These are phyloP conservation scores for Rhododendron vialii DNA, from an alignment of 148 eudicot genomes.

Conservation along the genomic window DNA sequence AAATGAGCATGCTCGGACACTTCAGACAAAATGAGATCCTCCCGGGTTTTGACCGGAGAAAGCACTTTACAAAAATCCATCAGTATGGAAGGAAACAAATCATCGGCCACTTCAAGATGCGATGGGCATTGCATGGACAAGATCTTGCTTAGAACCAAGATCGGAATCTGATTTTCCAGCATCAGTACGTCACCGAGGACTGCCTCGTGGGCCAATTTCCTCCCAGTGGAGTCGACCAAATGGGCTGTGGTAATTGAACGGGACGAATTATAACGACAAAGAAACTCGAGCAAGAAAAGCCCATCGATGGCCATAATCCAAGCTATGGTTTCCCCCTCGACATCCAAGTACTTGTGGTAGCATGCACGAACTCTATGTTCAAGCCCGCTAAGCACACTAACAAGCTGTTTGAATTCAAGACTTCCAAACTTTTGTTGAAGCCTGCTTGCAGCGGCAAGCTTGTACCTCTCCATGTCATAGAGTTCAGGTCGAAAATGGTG, in stretches of 20 bases:
- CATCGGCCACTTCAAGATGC: slow-evolving; percentile 1
- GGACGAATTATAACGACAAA: not conserved
- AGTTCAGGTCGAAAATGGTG: slow-evolving; percentile 29
- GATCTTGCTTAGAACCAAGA: slow-evolving; percentile 26
- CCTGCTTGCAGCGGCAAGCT: slow-evolving; percentile 35
- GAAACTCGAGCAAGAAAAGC: slow-evolving; percentile 51
- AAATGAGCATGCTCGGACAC: slow-evolving; percentile 26
- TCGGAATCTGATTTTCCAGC: slow-evolving; percentile 69
- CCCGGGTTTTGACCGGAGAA: slow-evolving; percentile 26
- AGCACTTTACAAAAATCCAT: slow-evolving; percentile 24
- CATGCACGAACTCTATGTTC: slow-evolving; percentile 39
- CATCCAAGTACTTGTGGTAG: slow-evolving; percentile 41
- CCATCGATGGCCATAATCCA: slow-evolving; percentile 69
- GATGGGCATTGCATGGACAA: slow-evolving; percentile 9
- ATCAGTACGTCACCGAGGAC: slow-evolving; percentile 47
- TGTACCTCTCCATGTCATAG: slow-evolving; percentile 30
- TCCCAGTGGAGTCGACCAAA: slow-evolving; percentile 22
- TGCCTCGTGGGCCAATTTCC: slow-evolving; percentile 25
- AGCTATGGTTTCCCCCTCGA: slow-evolving; percentile 29
- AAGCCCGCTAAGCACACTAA: slow-evolving; percentile 5
- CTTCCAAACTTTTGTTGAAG: slow-evolving; percentile 16
- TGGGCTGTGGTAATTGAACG: slow-evolving; percentile 1
- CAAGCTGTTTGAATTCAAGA: slow-evolving; percentile 27
- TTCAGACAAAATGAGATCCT: not conserved
- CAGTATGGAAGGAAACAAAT: slow-evolving; percentile 21